Conservation (phyloP, 1,139 yeast species). For the Debaryomyces psychrophilus region DNA sequence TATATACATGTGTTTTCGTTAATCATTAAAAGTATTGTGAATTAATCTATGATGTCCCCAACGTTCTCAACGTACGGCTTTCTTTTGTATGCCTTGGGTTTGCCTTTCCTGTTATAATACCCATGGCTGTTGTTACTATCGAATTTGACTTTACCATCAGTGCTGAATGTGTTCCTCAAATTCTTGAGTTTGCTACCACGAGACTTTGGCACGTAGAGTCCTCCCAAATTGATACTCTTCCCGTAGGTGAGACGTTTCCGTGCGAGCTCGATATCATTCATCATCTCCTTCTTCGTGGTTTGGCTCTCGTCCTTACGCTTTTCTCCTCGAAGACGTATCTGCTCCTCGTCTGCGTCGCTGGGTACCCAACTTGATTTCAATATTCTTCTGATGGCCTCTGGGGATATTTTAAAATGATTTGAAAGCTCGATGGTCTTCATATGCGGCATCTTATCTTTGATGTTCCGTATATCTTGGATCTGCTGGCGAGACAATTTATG, state of each 20-base stretch:
- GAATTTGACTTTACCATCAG: slow-evolving; percentile 17
- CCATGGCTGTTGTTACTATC: slow-evolving; percentile 19
- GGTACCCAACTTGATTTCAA: slow-evolving; percentile 81
- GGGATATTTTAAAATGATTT: slow-evolving; percentile 67
- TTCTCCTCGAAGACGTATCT: slow-evolving; percentile 52
- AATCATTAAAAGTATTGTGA: background rate
- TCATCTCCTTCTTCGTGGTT: slow-evolving; percentile 11
- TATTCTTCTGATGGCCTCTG: slow-evolving; percentile 82
- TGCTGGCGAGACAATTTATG: slow-evolving; percentile 69
- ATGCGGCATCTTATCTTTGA: slow-evolving; percentile 62
- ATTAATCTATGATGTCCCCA: slow-evolving; percentile 22
- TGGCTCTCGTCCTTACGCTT: slow-evolving; percentile 24
- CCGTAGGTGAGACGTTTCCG: slow-evolving; percentile 13
- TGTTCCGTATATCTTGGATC: slow-evolving; percentile 63
- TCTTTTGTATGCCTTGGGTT: slow-evolving; percentile 5
- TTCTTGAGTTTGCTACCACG: background rate
- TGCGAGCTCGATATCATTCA: slow-evolving; percentile 13
- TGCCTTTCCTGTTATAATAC: slow-evolving; percentile 13
- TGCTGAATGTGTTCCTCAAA: slow-evolving; percentile 7
- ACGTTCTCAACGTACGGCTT: slow-evolving; percentile 18
- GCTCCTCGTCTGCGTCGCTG: slow-evolving; percentile 50
- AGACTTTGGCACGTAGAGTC: background rate
- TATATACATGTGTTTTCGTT: slow-evolving; percentile 4
- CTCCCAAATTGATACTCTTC: slow-evolving; percentile 11
- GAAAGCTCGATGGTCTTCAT: slow-evolving; percentile 65